A percentile compares a stretch with the other conserved stretches of the same genome.
Evolutionary conservation across 2,329 filamentous ascomycete species (phyloP).

Genomic region (Lachnellula suecica): DNA sequence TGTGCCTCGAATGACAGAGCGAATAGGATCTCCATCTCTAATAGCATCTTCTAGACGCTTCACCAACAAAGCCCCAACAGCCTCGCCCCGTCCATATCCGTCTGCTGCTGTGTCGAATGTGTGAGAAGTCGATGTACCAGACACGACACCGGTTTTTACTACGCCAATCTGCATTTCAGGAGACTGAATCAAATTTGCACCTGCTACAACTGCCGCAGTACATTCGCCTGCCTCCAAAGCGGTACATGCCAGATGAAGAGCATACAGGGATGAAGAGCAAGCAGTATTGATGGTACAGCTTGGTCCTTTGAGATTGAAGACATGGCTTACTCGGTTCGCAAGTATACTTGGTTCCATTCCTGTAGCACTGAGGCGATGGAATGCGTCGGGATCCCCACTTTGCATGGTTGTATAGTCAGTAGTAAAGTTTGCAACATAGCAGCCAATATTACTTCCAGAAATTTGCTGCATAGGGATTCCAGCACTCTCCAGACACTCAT

Average conservation of each 20-base stretch:
- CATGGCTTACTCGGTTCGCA: not conserved
- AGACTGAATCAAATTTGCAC: constrained; percentile 1
- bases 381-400: not conserved
- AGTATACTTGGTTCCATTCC: not conserved
- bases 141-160: not conserved
- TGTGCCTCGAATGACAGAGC: not conserved
- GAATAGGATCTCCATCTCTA: not conserved
- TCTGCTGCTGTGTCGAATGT: not conserved
- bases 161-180: not conserved
- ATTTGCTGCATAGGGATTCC: not conserved
- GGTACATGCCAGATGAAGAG: constrained; percentile 51
- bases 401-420: not conserved
- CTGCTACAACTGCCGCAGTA: constrained; percentile 14
- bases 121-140: not conserved
- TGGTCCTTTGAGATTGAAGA: not conserved
- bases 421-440: constrained; percentile 48
- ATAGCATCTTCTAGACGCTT: not conserved
- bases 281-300: constrained; percentile 39
- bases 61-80: not conserved
- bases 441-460: constrained; percentile 33
- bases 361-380: not conserved
- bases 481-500: constrained; percentile 31
- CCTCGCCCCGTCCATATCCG: not conserved
- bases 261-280: constrained; percentile 54
- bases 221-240: constrained; percentile 45